Evolutionary conservation across 2,329 filamentous ascomycete genomes (phyloP).

Genomic region (Aciculosporium take): DNA sequence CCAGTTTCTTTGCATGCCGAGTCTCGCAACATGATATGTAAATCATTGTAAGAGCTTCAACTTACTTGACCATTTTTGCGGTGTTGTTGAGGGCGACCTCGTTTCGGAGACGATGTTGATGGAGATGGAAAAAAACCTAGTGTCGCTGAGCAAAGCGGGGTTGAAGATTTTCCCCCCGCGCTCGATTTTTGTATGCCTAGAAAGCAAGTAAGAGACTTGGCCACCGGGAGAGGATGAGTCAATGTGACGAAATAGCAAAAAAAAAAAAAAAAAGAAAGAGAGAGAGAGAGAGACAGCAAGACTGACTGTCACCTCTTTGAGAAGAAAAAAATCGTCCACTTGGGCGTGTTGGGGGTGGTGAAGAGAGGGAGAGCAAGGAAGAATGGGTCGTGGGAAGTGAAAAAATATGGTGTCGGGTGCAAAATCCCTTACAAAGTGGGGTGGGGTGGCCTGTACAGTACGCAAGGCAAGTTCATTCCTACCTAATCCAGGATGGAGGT

Average conservation of each 20-base stretch:
- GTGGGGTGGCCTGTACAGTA: conserved; percentile 8
- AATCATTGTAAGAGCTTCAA: conserved; percentile 19
- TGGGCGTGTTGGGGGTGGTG: conserved; percentile 11
- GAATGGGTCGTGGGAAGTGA: conserved; percentile 9
- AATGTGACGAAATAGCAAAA: conserved; percentile 17
- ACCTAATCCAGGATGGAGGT: no score
- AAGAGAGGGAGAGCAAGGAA: conserved; percentile 14
- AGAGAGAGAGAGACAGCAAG: conserved; percentile 27
- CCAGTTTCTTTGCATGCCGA: neutral
- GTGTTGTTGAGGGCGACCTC: conserved; percentile 43
- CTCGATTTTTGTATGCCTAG: conserved; percentile 10
- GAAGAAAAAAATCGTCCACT: conserved; percentile 25
- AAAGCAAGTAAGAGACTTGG: conserved; percentile 5
- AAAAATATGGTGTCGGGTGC: conserved; percentile 5
- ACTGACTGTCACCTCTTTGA: conserved; percentile 26
- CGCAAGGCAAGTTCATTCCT: no score
- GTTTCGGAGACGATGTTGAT: conserved; percentile 21
- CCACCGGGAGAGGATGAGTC: conserved; percentile 6
- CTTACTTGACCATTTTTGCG: conserved; percentile 99
- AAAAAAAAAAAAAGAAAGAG: no score
- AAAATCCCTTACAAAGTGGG: neutral
- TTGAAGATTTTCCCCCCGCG: conserved; percentile 29
- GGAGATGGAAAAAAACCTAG: conserved; percentile 14
- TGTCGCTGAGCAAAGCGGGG: conserved; percentile 26
- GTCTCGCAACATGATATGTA: neutral